Conservation (phyloP, 768 basidiomycete species). For the Tulasnella sp. region DNA sequence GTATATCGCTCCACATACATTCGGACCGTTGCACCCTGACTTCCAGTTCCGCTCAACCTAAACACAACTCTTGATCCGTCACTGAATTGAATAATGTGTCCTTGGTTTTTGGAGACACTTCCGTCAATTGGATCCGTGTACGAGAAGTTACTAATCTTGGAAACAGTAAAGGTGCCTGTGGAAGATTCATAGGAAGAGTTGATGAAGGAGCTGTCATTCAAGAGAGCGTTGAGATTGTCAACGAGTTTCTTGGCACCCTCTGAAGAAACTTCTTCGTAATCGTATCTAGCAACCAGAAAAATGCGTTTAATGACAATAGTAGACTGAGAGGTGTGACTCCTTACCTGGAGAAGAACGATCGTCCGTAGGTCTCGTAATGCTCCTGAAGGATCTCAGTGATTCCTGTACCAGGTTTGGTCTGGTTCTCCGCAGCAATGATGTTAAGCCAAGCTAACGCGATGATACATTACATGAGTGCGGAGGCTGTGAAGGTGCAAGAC, state of each 20-base stretch:
- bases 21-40: constrained; percentile 89
- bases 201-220: constrained; percentile 54
- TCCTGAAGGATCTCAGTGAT: constrained; percentile 83
- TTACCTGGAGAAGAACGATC: constrained; percentile 84
- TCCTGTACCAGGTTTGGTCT: constrained; percentile 63
- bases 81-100: constrained; percentile 79
- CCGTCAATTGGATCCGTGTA: constrained; percentile 99
- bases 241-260: constrained; percentile 83
- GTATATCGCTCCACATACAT: constrained; percentile 89
- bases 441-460: constrained; percentile 89
- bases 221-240: constrained; percentile 54
- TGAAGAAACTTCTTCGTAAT: constrained; percentile 95
- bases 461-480: background rate
- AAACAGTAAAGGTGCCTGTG: constrained; percentile 62
- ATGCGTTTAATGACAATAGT: background rate
- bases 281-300: constrained; percentile 43
- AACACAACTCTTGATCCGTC: constrained; percentile 94
- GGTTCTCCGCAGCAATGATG: constrained; percentile 79
- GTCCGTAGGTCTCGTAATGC: constrained; percentile 88
- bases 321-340: constrained; percentile 6
- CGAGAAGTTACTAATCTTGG: constrained; percentile 71
- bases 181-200: constrained; percentile 56
- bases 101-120: constrained; percentile 88
- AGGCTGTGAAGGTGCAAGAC: background rate
- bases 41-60: constrained; percentile 91